Conservation (phyloP, 2,329 filamentous ascomycete genomes). For the Ophiostoma sp. region DNA sequence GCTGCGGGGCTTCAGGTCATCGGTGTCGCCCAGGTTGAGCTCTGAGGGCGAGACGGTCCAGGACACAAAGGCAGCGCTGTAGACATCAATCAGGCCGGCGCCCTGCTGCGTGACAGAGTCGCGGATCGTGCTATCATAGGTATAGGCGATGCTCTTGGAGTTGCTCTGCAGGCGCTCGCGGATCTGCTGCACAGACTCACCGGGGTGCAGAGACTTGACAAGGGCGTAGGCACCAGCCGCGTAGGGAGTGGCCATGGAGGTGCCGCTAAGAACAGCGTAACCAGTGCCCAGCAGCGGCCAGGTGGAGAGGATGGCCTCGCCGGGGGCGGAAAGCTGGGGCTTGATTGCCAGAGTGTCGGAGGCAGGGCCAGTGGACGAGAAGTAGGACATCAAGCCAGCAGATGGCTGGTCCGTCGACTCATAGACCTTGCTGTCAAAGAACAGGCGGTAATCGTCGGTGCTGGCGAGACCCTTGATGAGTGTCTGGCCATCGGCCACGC, state of each 20-base stretch:
- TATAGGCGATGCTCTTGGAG: not conserved
- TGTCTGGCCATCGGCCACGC: not conserved
- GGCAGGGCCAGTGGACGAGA: not conserved
- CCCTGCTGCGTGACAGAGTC: not conserved
- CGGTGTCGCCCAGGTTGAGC: not conserved
- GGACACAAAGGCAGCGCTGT: not conserved
- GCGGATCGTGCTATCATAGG: not conserved
- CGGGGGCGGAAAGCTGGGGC: not conserved
- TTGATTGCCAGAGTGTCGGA: not conserved
- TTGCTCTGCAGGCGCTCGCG: conserved; percentile 1
- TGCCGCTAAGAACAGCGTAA: not conserved
- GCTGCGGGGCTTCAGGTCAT: not conserved
- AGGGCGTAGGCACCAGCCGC: not conserved
- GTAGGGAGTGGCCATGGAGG: not conserved
- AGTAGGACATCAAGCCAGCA: not conserved
- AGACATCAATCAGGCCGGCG: not conserved
- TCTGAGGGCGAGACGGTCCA: not conserved
- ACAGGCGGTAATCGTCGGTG: not conserved
- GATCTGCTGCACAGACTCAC: not conserved
- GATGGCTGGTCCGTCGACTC: not conserved
- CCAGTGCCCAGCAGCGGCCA: not conserved
- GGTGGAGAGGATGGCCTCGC: not conserved
- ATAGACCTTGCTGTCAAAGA: not conserved
- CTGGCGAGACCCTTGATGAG: not conserved
- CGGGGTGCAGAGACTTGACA: not conserved